Conservation (phyloP, 805 yeast species). For the Ogataea pini region DNA sequence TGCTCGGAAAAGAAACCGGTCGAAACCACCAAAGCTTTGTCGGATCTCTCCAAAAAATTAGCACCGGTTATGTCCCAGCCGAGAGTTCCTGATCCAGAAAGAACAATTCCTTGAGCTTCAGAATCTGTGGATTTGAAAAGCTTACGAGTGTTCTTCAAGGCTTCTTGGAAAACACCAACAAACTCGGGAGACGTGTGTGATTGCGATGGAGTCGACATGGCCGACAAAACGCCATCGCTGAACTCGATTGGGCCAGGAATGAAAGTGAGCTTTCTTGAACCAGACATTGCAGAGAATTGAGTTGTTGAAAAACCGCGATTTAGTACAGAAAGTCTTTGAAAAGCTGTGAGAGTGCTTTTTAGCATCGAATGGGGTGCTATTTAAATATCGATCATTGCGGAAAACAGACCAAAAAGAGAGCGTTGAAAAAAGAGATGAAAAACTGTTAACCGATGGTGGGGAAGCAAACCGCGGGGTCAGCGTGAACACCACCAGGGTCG, state of each 20-base stretch:
- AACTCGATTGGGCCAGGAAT: conserved; percentile 47
- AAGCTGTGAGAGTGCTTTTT: background rate
- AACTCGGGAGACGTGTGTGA: conserved; percentile 92
- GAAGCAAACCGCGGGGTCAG: background rate
- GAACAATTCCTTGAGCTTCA: conserved; percentile 74
- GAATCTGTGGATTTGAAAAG: conserved; percentile 70
- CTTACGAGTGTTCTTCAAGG: conserved; percentile 65
- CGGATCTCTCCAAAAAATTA: conserved; percentile 66
- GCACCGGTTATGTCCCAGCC: conserved; percentile 93
- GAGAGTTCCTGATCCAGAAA: conserved; percentile 90
- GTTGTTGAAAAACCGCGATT: background rate
- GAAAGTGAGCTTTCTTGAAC: conserved; percentile 34
- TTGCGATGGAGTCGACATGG: conserved; percentile 80
- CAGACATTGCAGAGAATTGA: conserved; percentile 19
- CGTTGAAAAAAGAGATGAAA: background rate
- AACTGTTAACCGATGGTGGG: background rate
- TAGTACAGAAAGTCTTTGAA: background rate
- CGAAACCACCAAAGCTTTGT: conserved; percentile 75
- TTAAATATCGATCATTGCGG: background rate
- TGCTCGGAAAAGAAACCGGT: conserved; percentile 90
- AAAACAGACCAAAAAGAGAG: background rate
- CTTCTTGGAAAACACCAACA: conserved; percentile 67
- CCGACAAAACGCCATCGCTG: conserved; percentile 73
- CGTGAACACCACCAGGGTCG: background rate
- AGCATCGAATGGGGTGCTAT: background rate